These are phyloP conservation scores for Aspergillus indologenus DNA, from an alignment of 495 filamentous ascomycete genomes.

Conservation along the genomic window DNA sequence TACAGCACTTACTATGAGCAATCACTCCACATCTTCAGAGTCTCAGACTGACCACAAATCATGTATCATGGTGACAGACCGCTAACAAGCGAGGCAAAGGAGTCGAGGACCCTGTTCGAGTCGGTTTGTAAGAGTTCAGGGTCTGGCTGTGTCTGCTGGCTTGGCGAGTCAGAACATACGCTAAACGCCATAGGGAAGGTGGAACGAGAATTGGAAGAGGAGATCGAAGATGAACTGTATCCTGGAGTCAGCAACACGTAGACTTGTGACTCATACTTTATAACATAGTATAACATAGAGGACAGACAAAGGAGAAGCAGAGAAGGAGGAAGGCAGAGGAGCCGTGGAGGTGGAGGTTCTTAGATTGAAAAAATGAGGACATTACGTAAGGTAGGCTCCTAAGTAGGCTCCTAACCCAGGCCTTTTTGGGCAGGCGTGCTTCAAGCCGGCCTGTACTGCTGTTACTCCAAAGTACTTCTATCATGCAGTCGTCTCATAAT, in stretches of 20 bases:
- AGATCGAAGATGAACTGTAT: neutral
- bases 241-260: neutral
- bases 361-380: neutral
- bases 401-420: neutral
- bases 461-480: too few species aligned
- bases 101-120: neutral
- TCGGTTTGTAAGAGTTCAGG: neutral
- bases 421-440: neutral
- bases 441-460: too few species aligned
- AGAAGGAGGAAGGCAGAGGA: neutral
- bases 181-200: conserved; percentile 8
- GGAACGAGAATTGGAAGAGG: neutral
- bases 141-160: conserved; percentile 1
- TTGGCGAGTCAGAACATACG: neutral
- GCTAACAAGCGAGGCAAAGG: neutral
- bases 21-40: neutral
- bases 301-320: neutral
- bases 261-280: neutral
- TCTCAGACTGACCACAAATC: neutral
- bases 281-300: neutral
- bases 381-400: neutral
- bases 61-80: neutral
- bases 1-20: neutral
- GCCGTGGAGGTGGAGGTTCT: neutral
- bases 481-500: too few species aligned